Conservation (phyloP, 2,329 filamentous ascomycete genomes). For the Aureobasidium sp. region DNA sequence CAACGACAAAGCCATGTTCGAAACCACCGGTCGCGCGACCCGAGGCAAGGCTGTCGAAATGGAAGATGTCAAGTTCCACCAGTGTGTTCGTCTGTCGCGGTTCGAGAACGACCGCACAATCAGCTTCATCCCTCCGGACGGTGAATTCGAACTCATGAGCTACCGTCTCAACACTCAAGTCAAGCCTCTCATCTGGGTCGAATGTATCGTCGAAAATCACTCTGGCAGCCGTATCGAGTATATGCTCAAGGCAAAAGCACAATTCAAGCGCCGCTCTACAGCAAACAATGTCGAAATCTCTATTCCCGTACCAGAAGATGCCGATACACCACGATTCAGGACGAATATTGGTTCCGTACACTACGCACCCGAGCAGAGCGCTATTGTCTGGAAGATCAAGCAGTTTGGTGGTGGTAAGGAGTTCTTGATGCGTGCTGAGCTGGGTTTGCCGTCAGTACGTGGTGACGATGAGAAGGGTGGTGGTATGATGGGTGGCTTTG, state of each 20-base stretch:
- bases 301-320: slow-evolving; percentile 94
- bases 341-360: slow-evolving; percentile 97
- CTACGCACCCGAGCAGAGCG: slow-evolving; percentile 93
- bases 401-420: slow-evolving; percentile 98
- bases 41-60: slow-evolving; percentile 97
- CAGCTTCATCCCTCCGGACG: slow-evolving; percentile 96
- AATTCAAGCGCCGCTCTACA: slow-evolving; percentile 96
- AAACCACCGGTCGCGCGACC: slow-evolving; percentile 89
- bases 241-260: slow-evolving; percentile 95
- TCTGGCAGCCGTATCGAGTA: slow-evolving; percentile 95
- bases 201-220: slow-evolving; percentile 94
- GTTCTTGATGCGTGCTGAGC: slow-evolving; percentile 95
- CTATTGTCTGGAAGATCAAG: slow-evolving; percentile 99
- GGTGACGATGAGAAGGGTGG: slow-evolving; percentile 93
- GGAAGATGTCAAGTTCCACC: slow-evolving; percentile 99
- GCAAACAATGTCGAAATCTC: slow-evolving; percentile 99
- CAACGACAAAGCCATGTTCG: slow-evolving; percentile 99
- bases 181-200: slow-evolving; percentile 97
- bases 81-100: slow-evolving; percentile 88
- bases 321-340: slow-evolving; percentile 89
- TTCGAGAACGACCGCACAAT: slow-evolving; percentile 99
- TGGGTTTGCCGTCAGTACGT: slow-evolving; percentile 87
- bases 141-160: slow-evolving; percentile 98
- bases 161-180: slow-evolving; percentile 98
- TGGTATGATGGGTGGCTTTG: slow-evolving; percentile 96